Percentiles rank a stretch among this genome's conserved stretches.
These are phyloP conservation scores for Astrocystis sublimbata DNA, from an alignment of 495 filamentous ascomycete species.

Conservation along the genomic window DNA sequence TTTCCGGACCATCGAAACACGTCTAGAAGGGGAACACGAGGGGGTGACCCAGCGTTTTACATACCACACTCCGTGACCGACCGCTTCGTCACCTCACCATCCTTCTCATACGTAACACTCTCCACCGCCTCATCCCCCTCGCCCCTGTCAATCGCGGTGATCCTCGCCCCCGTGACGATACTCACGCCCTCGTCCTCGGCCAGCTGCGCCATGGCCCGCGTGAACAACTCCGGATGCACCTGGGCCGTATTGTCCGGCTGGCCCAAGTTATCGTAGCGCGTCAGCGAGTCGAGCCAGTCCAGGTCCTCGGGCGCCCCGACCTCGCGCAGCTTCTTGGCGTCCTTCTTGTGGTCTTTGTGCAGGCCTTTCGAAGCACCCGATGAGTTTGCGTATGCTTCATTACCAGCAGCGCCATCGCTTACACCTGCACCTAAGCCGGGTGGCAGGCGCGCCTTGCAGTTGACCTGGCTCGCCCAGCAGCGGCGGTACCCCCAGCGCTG, in stretches of 20 bases:
- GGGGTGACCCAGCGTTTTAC: too few species aligned
- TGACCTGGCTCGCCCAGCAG: slow-evolving; percentile 65
- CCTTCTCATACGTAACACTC: slow-evolving; percentile 40
- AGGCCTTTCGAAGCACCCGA: slow-evolving; percentile 23
- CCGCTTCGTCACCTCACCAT: slow-evolving; percentile 63
- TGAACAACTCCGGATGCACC: slow-evolving; percentile 85
- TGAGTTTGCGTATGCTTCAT: background rate
- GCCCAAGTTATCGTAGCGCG: slow-evolving; percentile 76
- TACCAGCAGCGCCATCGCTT: background rate
- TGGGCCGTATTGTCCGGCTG: slow-evolving; percentile 65
- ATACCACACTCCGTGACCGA: slow-evolving; percentile 26
- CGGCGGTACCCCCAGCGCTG: slow-evolving; percentile 79
- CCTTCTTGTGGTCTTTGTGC: slow-evolving; percentile 33
- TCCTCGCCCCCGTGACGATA: slow-evolving; percentile 58
- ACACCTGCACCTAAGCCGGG: slow-evolving; percentile 18
- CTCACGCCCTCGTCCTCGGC: slow-evolving; percentile 71
- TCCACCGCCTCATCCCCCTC: slow-evolving; percentile 26
- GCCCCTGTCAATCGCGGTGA: slow-evolving; percentile 27
- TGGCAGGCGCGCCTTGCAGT: slow-evolving; percentile 50
- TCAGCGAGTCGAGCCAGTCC: slow-evolving; percentile 69
- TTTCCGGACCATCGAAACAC: too few species aligned
- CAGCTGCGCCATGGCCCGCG: slow-evolving; percentile 73
- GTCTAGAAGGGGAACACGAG: too few species aligned
- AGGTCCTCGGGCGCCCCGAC: slow-evolving; percentile 61
- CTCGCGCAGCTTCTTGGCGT: slow-evolving; percentile 17